Evolutionary conservation across 2,329 filamentous ascomycete genomes (phyloP).

Genomic region (Zymoseptoria ardabiliae): DNA sequence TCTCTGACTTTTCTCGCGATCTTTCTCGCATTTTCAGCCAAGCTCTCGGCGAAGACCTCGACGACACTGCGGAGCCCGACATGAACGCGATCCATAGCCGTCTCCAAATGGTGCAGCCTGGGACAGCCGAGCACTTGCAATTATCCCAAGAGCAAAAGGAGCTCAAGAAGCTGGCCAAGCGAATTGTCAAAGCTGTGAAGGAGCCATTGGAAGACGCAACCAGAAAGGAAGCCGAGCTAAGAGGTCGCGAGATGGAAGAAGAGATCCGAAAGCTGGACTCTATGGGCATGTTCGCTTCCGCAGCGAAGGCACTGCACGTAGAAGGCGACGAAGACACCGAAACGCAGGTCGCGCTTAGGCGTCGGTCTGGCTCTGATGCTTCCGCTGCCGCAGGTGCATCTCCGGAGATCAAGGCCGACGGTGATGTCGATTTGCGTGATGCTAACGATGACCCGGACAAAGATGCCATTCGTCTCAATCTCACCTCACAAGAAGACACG

Average conservation of each 20-base stretch:
- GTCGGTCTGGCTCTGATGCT: conserved; percentile 30
- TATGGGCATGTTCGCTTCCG: conserved; percentile 49
- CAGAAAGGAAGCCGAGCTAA: conserved; percentile 74
- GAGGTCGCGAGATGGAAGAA: conserved; percentile 59
- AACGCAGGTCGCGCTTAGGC: conserved; percentile 7
- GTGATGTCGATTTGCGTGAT: conserved; percentile 25
- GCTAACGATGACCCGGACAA: conserved; percentile 26
- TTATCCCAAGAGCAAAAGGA: conserved; percentile 63
- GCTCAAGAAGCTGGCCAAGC: conserved; percentile 75
- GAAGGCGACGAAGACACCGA: conserved; percentile 35
- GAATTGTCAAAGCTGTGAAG: conserved; percentile 78
- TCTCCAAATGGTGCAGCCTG: conserved; percentile 29
- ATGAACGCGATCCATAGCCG: conserved; percentile 36
- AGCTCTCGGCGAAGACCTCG: conserved; percentile 37
- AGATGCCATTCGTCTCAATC: conserved; percentile 17
- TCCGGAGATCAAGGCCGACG: conserved; percentile 15
- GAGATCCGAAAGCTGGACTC: conserved; percentile 67
- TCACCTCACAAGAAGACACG: conserved; percentile 15
- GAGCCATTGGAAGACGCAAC: conserved; percentile 68
- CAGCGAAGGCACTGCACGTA: conserved; percentile 42
- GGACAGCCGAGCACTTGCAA: conserved; percentile 33
- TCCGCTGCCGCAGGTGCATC: conserved; percentile 34
- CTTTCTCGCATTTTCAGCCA: conserved; percentile 50
- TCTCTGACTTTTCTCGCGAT: conserved; percentile 54
- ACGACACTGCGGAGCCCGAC: conserved; percentile 20